phyloP scores from a whole-genome alignment of 805 yeast species.

The Zygotorulaspora danielsina region DNA sequence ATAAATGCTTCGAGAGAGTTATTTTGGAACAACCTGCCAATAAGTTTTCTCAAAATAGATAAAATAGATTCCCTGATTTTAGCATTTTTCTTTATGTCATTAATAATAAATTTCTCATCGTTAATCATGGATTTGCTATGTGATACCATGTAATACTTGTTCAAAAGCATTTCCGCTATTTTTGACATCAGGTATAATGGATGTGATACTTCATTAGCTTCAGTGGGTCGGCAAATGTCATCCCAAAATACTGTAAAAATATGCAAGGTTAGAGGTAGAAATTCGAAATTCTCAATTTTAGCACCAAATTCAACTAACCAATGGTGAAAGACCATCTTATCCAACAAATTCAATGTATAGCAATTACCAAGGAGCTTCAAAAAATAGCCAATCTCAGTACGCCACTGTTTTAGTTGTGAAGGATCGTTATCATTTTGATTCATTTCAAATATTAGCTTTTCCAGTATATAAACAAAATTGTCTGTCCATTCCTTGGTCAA shows the following conservation, averaged over 20 bases:
- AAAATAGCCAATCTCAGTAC: constrained; percentile 53
- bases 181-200: constrained; percentile 52
- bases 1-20: constrained; percentile 52
- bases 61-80: constrained; percentile 30
- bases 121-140: constrained; percentile 35
- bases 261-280: constrained; percentile 47
- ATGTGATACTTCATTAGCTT: constrained; percentile 22
- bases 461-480: constrained; percentile 57
- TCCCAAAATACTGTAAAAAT: constrained; percentile 68
- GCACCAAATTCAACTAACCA: constrained; percentile 58
- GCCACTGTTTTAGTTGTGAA: constrained; percentile 37
- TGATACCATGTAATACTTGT: constrained; percentile 41
- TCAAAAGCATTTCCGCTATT: constrained; percentile 55
- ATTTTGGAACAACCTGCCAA: constrained; percentile 31
- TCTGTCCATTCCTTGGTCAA: constrained; percentile 91
- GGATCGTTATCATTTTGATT: constrained; percentile 29
- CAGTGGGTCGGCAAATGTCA: constrained; percentile 47
- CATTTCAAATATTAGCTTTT: constrained; percentile 35
- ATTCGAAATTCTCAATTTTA: constrained; percentile 36
- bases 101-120: constrained; percentile 37
- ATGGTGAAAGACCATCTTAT: constrained; percentile 54
- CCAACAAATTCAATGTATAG: constrained; percentile 64
- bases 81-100: constrained; percentile 36
- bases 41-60: constrained; percentile 26
- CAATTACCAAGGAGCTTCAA: constrained; percentile 58